Evolutionary conservation across 345 rosid species (phyloP).

Genomic region (Aegle marmelos): DNA sequence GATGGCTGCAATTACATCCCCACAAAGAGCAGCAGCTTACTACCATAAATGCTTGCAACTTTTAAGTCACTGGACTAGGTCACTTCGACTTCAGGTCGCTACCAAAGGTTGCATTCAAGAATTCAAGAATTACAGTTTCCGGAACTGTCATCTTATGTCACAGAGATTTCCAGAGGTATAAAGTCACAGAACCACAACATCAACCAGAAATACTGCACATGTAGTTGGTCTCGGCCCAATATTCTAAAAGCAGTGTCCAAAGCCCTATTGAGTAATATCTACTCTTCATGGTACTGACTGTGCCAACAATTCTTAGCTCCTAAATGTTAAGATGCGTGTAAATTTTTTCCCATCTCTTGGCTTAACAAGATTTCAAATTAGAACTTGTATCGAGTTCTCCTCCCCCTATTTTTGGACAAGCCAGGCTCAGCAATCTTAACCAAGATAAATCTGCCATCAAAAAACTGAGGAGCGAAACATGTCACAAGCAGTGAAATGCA

Average conservation of each 20-base stretch:
- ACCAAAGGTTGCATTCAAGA: background rate
- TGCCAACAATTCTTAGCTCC: background rate
- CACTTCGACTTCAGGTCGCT: background rate
- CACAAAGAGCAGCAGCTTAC: background rate
- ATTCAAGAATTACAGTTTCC: background rate
- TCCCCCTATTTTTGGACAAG: conserved; percentile 18
- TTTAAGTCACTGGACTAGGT: background rate
- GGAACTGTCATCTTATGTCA: background rate
- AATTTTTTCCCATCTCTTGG: background rate
- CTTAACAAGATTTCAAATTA: conserved; percentile 1
- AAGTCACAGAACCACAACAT: background rate
- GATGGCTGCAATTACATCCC: background rate
- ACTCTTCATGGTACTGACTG: background rate
- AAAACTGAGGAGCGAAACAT: conserved; percentile 29
- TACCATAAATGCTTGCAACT: background rate
- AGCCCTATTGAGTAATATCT: background rate
- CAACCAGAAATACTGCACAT: no score
- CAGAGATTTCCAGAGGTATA: background rate
- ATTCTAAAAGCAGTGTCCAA: background rate
- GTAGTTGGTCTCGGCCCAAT: background rate
- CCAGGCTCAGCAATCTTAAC: conserved; percentile 49
- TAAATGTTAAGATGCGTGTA: background rate
- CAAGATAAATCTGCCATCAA: conserved; percentile 53
- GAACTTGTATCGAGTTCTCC: conserved; percentile 22
- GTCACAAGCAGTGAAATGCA: conserved; percentile 8